These are phyloP conservation scores for Halteria grandinella DNA, from an alignment of 73 alveolate species.

Conservation along the genomic window DNA sequence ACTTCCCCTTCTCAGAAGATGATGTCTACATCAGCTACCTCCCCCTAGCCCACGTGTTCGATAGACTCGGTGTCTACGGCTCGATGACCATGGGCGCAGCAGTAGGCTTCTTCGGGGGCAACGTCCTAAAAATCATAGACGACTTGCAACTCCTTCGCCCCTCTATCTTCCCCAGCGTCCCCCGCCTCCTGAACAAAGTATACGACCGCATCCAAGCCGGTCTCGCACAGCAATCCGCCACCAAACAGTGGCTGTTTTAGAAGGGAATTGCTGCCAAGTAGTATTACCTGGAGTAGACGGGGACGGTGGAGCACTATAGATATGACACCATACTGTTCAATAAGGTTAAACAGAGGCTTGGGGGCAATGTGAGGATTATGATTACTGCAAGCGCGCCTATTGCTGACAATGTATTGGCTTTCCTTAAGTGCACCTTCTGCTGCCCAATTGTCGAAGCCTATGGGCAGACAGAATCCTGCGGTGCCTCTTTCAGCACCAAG, in stretches of 20 bases:
- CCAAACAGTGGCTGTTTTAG: slow-evolving; percentile 44
- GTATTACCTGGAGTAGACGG: slow-evolving; percentile 19
- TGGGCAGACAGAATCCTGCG: slow-evolving; percentile 87
- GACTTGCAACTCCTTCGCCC: slow-evolving; percentile 71
- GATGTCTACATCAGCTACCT: slow-evolving; percentile 61
- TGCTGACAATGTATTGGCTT: slow-evolving; percentile 59
- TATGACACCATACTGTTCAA: slow-evolving; percentile 72
- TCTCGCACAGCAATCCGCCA: neutral
- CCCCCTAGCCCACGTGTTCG: slow-evolving; percentile 84
- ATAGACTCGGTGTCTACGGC: slow-evolving; percentile 52
- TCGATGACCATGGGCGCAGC: slow-evolving; percentile 67
- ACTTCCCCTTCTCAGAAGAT: slow-evolving; percentile 35
- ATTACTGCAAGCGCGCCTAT: slow-evolving; percentile 87
- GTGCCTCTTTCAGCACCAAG: slow-evolving; percentile 65
- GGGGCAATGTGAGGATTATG: slow-evolving; percentile 80
- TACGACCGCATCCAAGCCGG: slow-evolving; percentile 46
- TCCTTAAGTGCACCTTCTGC: slow-evolving; percentile 70
- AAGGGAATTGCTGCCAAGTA: slow-evolving; percentile 57
- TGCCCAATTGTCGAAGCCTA: slow-evolving; percentile 84
- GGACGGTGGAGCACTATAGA: slow-evolving; percentile 50
- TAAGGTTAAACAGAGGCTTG: slow-evolving; percentile 64
- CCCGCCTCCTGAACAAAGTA: slow-evolving; percentile 68
- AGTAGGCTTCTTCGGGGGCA: slow-evolving; percentile 80
- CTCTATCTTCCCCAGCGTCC: slow-evolving; percentile 77
- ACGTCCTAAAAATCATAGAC: slow-evolving; percentile 56